phyloP scores from a whole-genome alignment of 129 eudicot genomes.

The Pulicaria dysenterica region DNA sequence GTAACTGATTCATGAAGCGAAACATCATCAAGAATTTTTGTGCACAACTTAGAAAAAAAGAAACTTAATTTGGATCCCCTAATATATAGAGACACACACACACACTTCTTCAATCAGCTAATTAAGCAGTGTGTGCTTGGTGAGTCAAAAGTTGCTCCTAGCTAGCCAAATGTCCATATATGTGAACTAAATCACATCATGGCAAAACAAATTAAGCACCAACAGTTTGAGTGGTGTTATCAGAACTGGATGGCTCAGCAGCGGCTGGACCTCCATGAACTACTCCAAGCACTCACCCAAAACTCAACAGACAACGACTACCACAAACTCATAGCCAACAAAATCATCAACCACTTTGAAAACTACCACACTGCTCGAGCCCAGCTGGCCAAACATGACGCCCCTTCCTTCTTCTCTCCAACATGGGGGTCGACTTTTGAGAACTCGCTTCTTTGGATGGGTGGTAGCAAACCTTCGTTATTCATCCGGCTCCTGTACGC shows the following conservation, averaged over 20 bases:
- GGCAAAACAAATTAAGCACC: constrained; percentile 29
- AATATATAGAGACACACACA: too few relatives aligned
- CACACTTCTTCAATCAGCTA: background rate
- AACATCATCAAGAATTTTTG: too few relatives aligned
- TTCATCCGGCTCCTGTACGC: constrained; percentile 33
- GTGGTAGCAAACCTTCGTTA: constrained; percentile 42
- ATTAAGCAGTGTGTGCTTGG: background rate
- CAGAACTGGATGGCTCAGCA: constrained; percentile 49
- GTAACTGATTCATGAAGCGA: too few relatives aligned
- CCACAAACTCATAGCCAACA: constrained; percentile 27
- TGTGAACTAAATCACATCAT: background rate
- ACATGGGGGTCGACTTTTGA: constrained; percentile 47
- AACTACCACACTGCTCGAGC: constrained; percentile 34
- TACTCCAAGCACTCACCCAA: constrained; percentile 29
- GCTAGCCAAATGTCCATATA: background rate
- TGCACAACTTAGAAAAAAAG: too few relatives aligned
- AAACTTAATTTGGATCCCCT: too few relatives aligned
- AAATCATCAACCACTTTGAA: constrained; percentile 43
- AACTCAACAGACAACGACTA: constrained; percentile 19
- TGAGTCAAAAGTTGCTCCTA: background rate
- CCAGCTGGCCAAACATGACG: constrained; percentile 37
- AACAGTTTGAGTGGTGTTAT: constrained; percentile 32
- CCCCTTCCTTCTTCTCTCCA: constrained; percentile 43
- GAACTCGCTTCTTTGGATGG: constrained; percentile 46
- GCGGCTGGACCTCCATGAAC: constrained; percentile 41